Percentiles rank a stretch among this genome's conserved stretches.
phyloP scores from a whole-genome alignment of 2,329 filamentous ascomycete genomes.

The Ophiosphaerella herpotricha region DNA sequence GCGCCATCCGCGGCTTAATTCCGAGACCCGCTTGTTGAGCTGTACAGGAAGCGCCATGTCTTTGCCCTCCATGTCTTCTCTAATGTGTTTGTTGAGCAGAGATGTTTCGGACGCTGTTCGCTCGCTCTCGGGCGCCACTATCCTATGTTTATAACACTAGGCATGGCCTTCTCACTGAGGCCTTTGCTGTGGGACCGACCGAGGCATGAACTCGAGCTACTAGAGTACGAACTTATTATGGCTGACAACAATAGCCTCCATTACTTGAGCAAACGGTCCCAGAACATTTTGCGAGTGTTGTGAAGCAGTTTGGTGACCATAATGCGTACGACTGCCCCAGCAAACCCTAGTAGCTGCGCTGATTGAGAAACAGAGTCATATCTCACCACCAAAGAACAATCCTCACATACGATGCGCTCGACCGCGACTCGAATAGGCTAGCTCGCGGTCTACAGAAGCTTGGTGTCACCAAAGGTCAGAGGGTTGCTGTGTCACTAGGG shows the following conservation, averaged over 20 bases:
- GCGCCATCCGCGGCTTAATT: slow-evolving; percentile 11
- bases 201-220: slow-evolving; percentile 29
- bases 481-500: slow-evolving; percentile 84
- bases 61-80: background rate
- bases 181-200: slow-evolving; percentile 37
- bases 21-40: slow-evolving; percentile 4
- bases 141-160: slow-evolving; percentile 9
- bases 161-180: slow-evolving; percentile 38
- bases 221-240: background rate
- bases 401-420: slow-evolving; percentile 76
- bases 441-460: slow-evolving; percentile 70
- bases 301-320: slow-evolving; percentile 66
- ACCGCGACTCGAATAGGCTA: slow-evolving; percentile 75
- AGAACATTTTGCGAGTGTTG: slow-evolving; percentile 70
- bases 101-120: slow-evolving; percentile 36
- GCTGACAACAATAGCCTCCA: slow-evolving; percentile 58
- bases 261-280: slow-evolving; percentile 72
- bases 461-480: slow-evolving; percentile 79
- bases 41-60: background rate
- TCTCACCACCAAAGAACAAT: slow-evolving; percentile 65
- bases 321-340: slow-evolving; percentile 54
- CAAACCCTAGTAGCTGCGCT: background rate
- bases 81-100: slow-evolving; percentile 20
- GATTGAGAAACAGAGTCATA: slow-evolving; percentile 53
- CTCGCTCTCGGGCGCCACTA: slow-evolving; percentile 17